Evolutionary conservation across 2,329 filamentous ascomycete genomes (phyloP).

Genomic region (Cladophialophora yegresii): DNA sequence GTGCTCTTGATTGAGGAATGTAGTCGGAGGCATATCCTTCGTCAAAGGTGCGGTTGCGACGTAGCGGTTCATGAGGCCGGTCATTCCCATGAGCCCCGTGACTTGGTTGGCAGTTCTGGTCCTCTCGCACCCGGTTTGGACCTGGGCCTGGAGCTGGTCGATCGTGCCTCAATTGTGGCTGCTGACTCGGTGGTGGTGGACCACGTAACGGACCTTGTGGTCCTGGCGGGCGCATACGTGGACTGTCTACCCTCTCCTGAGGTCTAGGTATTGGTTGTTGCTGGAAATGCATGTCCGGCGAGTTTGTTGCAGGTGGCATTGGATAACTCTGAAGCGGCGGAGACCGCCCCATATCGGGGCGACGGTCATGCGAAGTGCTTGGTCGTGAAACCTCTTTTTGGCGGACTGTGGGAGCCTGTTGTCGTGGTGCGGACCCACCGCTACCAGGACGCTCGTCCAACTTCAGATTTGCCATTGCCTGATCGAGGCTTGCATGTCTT

Average conservation of each 20-base stretch:
- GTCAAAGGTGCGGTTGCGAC: slow-evolving; percentile 16
- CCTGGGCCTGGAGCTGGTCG: background rate
- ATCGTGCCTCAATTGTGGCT: slow-evolving; percentile 10
- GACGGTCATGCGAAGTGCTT: slow-evolving; percentile 26
- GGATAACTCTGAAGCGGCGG: slow-evolving; percentile 16
- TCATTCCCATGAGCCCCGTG: slow-evolving; percentile 6
- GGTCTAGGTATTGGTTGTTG: slow-evolving; percentile 10
- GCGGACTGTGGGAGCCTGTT: slow-evolving; percentile 30
- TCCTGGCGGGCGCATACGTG: slow-evolving; percentile 15
- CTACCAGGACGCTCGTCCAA: slow-evolving; percentile 16
- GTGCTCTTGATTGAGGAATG: slow-evolving; percentile 21
- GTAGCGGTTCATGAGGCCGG: slow-evolving; percentile 4
- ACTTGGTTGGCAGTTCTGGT: slow-evolving; percentile 9
- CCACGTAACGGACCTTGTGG: slow-evolving; percentile 15
- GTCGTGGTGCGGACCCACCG: slow-evolving; percentile 18
- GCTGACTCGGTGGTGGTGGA: slow-evolving; percentile 7
- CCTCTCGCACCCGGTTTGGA: slow-evolving; percentile 9
- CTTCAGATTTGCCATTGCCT: slow-evolving; percentile 22
- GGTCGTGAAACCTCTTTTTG: slow-evolving; percentile 23
- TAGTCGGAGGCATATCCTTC: slow-evolving; percentile 26
- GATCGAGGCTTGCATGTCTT: slow-evolving; percentile 37
- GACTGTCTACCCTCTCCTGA: slow-evolving; percentile 13
- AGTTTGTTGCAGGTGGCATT: slow-evolving; percentile 4
- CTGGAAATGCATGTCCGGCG: slow-evolving; percentile 17
- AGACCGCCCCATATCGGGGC: slow-evolving; percentile 5